phyloP scores from a whole-genome alignment of 2,329 filamentous ascomycete genomes.

The Talaromyces marneffei region DNA sequence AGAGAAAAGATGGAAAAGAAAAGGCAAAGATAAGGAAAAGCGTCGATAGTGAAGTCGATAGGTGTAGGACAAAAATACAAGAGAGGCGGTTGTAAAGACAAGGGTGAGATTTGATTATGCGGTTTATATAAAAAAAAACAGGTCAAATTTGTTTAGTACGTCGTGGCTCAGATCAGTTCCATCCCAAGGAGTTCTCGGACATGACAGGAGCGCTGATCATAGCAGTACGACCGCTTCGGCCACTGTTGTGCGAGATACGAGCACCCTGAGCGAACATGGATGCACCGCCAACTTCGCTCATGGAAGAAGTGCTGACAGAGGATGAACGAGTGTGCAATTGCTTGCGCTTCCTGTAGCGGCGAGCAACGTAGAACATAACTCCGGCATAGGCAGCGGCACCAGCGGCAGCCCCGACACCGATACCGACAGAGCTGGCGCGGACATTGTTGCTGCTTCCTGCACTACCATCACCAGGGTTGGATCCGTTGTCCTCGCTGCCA shows the following conservation, averaged over 20 bases:
- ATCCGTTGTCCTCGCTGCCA: slow-evolving; percentile 27
- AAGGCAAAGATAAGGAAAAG: slow-evolving; percentile 15
- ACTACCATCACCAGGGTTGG: slow-evolving; percentile 41
- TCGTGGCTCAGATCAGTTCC: slow-evolving; percentile 57
- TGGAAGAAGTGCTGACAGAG: slow-evolving; percentile 60
- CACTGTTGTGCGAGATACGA: slow-evolving; percentile 58
- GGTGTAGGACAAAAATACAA: slow-evolving; percentile 16
- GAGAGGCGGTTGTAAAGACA: neutral
- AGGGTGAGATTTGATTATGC: neutral
- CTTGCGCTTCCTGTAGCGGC: slow-evolving; percentile 82
- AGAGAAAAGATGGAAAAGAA: slow-evolving; percentile 15
- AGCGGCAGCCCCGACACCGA: slow-evolving; percentile 70
- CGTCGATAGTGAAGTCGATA: slow-evolving; percentile 15
- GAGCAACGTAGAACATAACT: slow-evolving; percentile 89
- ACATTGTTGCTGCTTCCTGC: slow-evolving; percentile 37
- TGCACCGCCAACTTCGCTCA: slow-evolving; percentile 58
- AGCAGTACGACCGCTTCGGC: slow-evolving; percentile 60
- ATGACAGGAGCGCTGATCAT: slow-evolving; percentile 86
- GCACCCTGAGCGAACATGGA: slow-evolving; percentile 29
- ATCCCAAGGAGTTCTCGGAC: slow-evolving; percentile 89
- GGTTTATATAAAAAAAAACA: neutral
- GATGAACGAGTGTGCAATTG: slow-evolving; percentile 69
- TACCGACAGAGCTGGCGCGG: slow-evolving; percentile 50
- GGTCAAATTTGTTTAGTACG: neutral
- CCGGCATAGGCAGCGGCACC: slow-evolving; percentile 84